Base-by-base conservation (phyloP, 1,284 basidiomycete species). In the Sphaerobolus stellatus region DNA sequence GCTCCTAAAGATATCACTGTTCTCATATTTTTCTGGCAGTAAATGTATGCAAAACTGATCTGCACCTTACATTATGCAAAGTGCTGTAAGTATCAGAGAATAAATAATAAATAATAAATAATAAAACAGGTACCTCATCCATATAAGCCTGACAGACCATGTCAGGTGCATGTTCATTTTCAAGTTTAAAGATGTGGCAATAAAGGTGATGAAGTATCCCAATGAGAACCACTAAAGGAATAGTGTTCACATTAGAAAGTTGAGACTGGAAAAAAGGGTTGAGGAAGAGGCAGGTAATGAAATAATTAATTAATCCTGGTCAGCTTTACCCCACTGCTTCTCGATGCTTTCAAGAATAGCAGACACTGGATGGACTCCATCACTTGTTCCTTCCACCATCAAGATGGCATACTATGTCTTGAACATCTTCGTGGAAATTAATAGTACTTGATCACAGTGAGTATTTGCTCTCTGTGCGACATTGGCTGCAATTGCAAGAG, bases 251-350 rank as follows among this genome's bases (percentile, higher is more conserved):
- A 18, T 34, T 34, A 18, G 11, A 18, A 34, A 34, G 33, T 11
- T 11, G n/a, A 11, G 33, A 18, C 11, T 34, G 38, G 34, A 58
- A 44, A 50, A 48, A 57, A 8, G 57, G 57, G 60, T 78, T 77
- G 24, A 76, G 53, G 28, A 77, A 50, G 2, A 76, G 56, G 3
- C 73, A 68, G 4, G 71, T 66, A 54, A 78, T 69, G 56, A n/a
- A n/a, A n/a, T n/a, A n/a, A n/a, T n/a, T n/a, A 75, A 77, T 6
- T 73, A 57, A 30, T 75, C 72, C 56, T 77, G 74, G 59, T 79
- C 75, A 13, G 66, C 58, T 36, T 74, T 74, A 11, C 31, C 47
- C 76, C 76, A 79, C 0, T 67, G 67, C 33, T 48, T 56, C 53
- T 79, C 71, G 47, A 78, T 62, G 59, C 74, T 75, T 1, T 49